Evolutionary conservation across 2,329 filamentous ascomycete species (phyloP).

Genomic region (Ceratocystis ficicola): DNA sequence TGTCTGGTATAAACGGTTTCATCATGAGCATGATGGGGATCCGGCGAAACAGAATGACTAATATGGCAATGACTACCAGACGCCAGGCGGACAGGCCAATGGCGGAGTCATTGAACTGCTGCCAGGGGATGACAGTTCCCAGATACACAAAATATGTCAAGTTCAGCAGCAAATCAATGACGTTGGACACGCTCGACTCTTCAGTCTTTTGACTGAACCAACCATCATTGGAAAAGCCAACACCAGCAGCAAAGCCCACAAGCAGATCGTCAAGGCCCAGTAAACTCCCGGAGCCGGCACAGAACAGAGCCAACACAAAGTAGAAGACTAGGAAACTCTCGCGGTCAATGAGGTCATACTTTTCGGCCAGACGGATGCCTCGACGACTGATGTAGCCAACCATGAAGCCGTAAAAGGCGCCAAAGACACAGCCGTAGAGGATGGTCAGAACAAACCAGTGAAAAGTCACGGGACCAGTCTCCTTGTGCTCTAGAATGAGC

Average conservation of each 20-base stretch:
- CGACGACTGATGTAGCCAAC: constrained; percentile 86
- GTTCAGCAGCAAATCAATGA: constrained; percentile 94
- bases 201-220: constrained; percentile 99
- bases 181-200: constrained; percentile 96
- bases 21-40: constrained; percentile 87
- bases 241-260: constrained; percentile 86
- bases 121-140: constrained; percentile 93
- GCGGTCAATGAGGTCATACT: constrained; percentile 74
- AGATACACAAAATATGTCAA: constrained; percentile 97
- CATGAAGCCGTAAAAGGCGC: constrained; percentile 73
- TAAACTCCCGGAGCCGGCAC: constrained; percentile 82
- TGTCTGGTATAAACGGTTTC: constrained; percentile 87
- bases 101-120: constrained; percentile 64
- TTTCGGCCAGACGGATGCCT: constrained; percentile 77
- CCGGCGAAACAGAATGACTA: constrained; percentile 90
- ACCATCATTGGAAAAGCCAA: constrained; percentile 98
- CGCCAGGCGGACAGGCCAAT: constrained; percentile 77
- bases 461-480: constrained; percentile 56
- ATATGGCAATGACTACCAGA: constrained; percentile 80
- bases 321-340: constrained; percentile 99
- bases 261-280: constrained; percentile 87
- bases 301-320: constrained; percentile 91
- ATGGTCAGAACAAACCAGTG: constrained; percentile 86
- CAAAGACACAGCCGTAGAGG: constrained; percentile 91
- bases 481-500: constrained; percentile 65